A percentile compares a stretch with the other conserved stretches of the same genome.
Conservation (phyloP, 306 rosid genomes). For the Acacia confusa region DNA sequence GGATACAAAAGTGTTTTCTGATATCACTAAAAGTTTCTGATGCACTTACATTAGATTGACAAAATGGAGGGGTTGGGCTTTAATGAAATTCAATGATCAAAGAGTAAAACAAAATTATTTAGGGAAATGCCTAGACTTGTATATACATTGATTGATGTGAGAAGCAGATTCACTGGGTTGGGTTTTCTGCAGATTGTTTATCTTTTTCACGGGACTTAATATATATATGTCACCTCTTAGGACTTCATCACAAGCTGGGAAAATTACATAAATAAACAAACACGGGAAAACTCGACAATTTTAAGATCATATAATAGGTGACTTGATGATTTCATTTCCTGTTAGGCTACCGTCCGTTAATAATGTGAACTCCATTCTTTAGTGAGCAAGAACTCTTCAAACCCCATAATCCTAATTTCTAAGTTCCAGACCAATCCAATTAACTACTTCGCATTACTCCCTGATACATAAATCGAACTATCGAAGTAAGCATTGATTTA, state of each 20-base stretch:
- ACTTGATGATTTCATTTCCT: too few relatives aligned
- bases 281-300: background rate
- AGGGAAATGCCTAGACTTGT: background rate
- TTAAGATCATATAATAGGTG: background rate
- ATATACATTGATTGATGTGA: background rate
- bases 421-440: too few relatives aligned
- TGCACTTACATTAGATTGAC: background rate
- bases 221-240: too few relatives aligned
- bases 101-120: background rate
- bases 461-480: too few relatives aligned
- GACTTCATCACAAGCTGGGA: too few relatives aligned
- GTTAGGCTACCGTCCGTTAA: too few relatives aligned
- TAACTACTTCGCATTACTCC: too few relatives aligned
- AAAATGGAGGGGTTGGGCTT: too few relatives aligned
- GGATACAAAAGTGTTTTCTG: background rate
- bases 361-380: background rate
- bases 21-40: background rate
- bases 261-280: background rate
- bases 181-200: conserved; percentile 36
- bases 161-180: background rate
- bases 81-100: background rate
- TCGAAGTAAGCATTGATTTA: too few relatives aligned
- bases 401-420: background rate
- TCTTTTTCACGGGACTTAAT: too few relatives aligned
- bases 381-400: background rate